Base-by-base conservation (phyloP, 2,329 filamentous ascomycete species). In the Hypomyces perniciosus region DNA sequence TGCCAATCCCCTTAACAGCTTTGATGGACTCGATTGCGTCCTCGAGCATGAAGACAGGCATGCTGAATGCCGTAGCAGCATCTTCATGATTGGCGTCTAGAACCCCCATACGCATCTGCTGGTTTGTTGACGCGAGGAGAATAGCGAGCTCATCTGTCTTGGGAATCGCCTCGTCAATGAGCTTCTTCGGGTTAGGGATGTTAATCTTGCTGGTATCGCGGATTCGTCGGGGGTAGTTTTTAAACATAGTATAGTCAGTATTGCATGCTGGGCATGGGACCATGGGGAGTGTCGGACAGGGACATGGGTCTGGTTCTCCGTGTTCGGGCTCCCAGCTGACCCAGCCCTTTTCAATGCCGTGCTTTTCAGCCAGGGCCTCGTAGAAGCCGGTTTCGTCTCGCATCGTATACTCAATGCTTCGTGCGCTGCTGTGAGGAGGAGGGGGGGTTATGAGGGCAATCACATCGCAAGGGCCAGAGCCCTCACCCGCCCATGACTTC, bases 21-120 rank as follows among this genome's bases (percentile, higher is more conserved):
- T 53, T 51, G 56, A 66, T 65, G 37, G 50, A 49, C n/a, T 57
- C 35, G 0, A 61, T 46, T 1, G 62, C 60, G 38, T 65, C 57
- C 4, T 47, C n/a, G 4, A 64, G 50, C 58, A 62, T 57, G 38
- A 57, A 54, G 3, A 62, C 54, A 4, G 57, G 61, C 56, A 61
- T 50, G 33, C 41, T 20, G 10, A 13, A 45, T 5, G 34, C 40
- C n/a, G n/a, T 13, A 20, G 28, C 31, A 8, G 33, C 13, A 12
- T 41, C 12, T 5, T 33, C 43, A 28, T 46, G 26, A 7, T 27
- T 28, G 5, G 26, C 29, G 2, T 46, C 9, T 6, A 46, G 29
- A 28, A 34, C 27, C 4, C 31, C 10, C 27, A 44, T 26, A 5
- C 26, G 28, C 38, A 37, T 7, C 41, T 37, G 43, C 48, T 34